Evolutionary conservation across 2,329 filamentous ascomycete species (phyloP).

Genomic region (Seiridium unicorne): DNA sequence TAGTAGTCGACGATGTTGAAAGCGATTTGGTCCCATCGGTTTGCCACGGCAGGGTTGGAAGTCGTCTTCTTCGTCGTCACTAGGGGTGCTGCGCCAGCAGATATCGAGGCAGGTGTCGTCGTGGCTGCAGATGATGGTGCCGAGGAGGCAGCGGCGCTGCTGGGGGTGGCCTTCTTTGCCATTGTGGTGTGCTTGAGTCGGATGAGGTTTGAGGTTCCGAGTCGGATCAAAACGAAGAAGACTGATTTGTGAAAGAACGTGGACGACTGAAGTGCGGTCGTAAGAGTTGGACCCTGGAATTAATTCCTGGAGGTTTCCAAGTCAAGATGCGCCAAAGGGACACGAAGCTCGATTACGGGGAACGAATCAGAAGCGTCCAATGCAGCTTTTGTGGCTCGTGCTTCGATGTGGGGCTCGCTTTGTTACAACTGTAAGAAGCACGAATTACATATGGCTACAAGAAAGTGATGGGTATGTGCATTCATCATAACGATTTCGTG

Average conservation of each 20-base stretch:
- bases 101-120: conserved; percentile 13
- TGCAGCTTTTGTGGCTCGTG: background rate
- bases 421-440: background rate
- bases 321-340: conserved; percentile 7
- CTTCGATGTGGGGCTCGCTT: conserved; percentile 3
- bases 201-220: background rate
- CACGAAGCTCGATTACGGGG: conserved; percentile 5
- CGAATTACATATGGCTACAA: background rate
- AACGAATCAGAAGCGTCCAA: conserved; percentile 5
- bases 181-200: background rate
- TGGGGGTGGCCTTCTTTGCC: conserved; percentile 1
- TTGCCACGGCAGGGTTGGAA: conserved; percentile 11
- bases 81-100: conserved; percentile 13
- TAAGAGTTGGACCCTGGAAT: conserved; percentile 15
- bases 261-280: background rate
- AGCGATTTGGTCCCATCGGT: conserved; percentile 58
- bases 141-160: background rate
- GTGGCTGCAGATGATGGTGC: conserved; percentile 1
- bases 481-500: too few species aligned
- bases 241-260: background rate
- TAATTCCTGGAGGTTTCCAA: background rate
- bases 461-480: too few species aligned
- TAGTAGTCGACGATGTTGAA: conserved; percentile 76
- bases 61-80: conserved; percentile 10
- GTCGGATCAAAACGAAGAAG: background rate